Conservation (phyloP, 2,329 filamentous ascomycete species). For the Grosmannia serpens region DNA sequence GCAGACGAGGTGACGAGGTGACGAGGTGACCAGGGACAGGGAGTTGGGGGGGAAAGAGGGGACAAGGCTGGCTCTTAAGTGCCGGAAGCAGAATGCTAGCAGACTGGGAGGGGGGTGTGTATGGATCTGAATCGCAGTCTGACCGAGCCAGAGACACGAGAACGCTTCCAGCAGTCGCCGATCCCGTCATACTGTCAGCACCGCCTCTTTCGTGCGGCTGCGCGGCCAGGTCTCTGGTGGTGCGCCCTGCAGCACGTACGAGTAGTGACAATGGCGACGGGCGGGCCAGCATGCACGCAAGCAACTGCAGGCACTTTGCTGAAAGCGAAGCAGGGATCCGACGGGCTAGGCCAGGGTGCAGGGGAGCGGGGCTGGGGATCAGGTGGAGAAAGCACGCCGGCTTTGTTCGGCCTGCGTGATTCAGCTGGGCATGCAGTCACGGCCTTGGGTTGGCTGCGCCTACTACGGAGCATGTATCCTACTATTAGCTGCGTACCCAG, state of each 20-base stretch:
- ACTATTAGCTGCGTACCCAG: background rate
- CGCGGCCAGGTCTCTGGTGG: background rate
- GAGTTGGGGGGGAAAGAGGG: background rate
- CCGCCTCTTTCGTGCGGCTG: background rate
- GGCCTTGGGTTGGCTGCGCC: background rate
- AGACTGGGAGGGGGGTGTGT: background rate
- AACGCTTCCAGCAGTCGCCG: background rate
- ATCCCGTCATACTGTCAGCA: background rate
- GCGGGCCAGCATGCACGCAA: background rate
- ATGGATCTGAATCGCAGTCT: background rate
- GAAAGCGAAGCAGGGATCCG: background rate
- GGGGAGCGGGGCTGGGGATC: background rate
- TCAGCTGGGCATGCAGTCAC: background rate
- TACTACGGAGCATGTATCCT: background rate
- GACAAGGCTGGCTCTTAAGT: background rate
- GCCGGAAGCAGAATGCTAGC: background rate
- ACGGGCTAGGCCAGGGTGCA: background rate
- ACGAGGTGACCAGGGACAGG: background rate
- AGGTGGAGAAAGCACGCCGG: background rate
- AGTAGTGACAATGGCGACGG: background rate
- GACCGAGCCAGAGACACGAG: background rate
- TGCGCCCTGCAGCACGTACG: background rate
- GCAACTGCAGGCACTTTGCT: background rate
- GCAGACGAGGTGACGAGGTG: background rate
- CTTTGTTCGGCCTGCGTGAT: background rate